phyloP scores from a whole-genome alignment of 1,284 basidiomycete species.

The Melanopsichium pennsylvanicum region DNA sequence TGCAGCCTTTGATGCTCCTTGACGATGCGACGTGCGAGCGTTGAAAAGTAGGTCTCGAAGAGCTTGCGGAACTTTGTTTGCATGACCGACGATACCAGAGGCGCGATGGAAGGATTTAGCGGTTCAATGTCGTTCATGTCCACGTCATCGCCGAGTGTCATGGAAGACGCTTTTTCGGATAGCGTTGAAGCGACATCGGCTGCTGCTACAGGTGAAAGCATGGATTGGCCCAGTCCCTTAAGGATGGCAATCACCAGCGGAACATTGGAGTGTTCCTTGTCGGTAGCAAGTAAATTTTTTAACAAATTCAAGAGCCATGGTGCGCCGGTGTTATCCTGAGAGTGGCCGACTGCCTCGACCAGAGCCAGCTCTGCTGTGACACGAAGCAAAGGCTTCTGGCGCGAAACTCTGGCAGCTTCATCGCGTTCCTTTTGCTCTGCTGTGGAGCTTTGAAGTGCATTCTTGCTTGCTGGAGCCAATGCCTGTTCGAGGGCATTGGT shows the following conservation, averaged over 20 bases:
- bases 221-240: conserved; percentile 81
- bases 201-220: conserved; percentile 68
- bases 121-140: conserved; percentile 12
- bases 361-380: conserved; percentile 89
- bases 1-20: conserved; percentile 77
- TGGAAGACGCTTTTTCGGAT: conserved; percentile 1
- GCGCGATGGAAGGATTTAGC: conserved; percentile 50
- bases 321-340: conserved; percentile 13
- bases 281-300: conserved; percentile 77
- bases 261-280: conserved; percentile 82
- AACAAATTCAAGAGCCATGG: conserved; percentile 72
- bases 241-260: conserved; percentile 84
- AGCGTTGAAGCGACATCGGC: conserved; percentile 4
- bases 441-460: conserved; percentile 70
- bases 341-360: conserved; percentile 72
- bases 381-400: conserved; percentile 84
- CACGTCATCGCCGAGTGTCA: conserved; percentile 24
- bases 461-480: conserved; percentile 70
- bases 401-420: conserved; percentile 78
- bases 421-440: conserved; percentile 92
- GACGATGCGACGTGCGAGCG: conserved; percentile 85
- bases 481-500: conserved; percentile 74
- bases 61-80: conserved; percentile 89
- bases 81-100: conserved; percentile 78
- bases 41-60: conserved; percentile 92